These are phyloP conservation scores for Chenopodium suecicum DNA, from an alignment of 148 eudicot genomes.

Conservation along the genomic window DNA sequence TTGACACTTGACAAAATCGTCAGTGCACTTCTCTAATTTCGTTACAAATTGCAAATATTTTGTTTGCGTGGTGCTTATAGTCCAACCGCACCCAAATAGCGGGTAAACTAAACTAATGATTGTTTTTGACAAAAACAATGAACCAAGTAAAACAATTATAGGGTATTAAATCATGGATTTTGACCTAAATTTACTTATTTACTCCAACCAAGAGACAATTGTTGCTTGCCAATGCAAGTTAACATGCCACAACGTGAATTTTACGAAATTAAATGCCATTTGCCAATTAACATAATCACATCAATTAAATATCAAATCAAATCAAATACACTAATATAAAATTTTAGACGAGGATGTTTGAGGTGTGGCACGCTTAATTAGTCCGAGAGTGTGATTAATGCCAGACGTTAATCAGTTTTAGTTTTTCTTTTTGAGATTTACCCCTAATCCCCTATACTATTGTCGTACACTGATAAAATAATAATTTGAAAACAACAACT, in stretches of 20 bases:
- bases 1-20: no score
- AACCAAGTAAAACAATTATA: no score
- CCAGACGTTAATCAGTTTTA: no score
- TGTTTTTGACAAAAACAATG: background rate
- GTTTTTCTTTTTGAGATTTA: no score
- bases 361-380: no score
- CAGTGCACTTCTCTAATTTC: background rate
- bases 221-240: background rate
- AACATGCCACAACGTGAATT: background rate
- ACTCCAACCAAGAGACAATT: background rate
- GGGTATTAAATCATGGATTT: background rate
- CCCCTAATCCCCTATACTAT: no score
- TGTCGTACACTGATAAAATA: no score
- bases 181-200: background rate
- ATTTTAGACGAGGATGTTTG: no score
- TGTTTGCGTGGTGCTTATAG: background rate
- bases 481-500: no score
- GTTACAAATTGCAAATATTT: background rate
- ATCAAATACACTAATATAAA: no score
- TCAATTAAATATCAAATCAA: no score
- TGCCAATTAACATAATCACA: background rate
- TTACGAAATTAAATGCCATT: background rate
- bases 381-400: no score
- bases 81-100: background rate
- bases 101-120: background rate